Conservation (phyloP, 306 rosid species). For the Cucumis cinereus region DNA sequence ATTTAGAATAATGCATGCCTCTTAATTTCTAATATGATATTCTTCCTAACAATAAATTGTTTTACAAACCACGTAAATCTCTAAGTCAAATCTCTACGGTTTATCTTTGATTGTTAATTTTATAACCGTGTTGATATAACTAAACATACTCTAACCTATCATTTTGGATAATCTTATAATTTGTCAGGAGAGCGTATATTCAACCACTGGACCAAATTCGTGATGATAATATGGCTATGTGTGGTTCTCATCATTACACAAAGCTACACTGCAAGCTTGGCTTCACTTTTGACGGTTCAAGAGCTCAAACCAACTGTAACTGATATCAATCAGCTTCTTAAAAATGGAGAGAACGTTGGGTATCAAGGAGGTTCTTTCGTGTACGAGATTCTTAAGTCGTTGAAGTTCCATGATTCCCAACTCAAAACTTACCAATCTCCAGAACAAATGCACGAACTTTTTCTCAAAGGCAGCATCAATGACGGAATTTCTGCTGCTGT, state of each 20-base stretch:
- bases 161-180: background rate
- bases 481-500: constrained; percentile 46
- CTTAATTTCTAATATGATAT: no score
- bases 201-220: constrained; percentile 39
- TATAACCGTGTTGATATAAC: no score
- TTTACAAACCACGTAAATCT: no score
- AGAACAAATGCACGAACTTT: constrained; percentile 27
- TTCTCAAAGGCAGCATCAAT: constrained; percentile 27
- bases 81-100: no score
- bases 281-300: constrained; percentile 47
- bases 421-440: constrained; percentile 15
- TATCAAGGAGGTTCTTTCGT: constrained; percentile 32
- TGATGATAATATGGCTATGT: constrained; percentile 44
- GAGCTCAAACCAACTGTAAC: constrained; percentile 31
- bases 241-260: constrained; percentile 46
- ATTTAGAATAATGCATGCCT: no score
- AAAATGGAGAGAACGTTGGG: constrained; percentile 33
- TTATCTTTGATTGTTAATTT: no score
- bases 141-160: no score
- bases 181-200: constrained; percentile 31
- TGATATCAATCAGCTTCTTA: constrained; percentile 23
- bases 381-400: constrained; percentile 14
- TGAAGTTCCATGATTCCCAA: constrained; percentile 24
- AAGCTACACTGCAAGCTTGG: constrained; percentile 62
- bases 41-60: no score